Evolutionary conservation across 805 yeast species (phyloP), one percentile per base, ranked within the genome.

Genomic region (Monosporozyma unispora): DNA sequence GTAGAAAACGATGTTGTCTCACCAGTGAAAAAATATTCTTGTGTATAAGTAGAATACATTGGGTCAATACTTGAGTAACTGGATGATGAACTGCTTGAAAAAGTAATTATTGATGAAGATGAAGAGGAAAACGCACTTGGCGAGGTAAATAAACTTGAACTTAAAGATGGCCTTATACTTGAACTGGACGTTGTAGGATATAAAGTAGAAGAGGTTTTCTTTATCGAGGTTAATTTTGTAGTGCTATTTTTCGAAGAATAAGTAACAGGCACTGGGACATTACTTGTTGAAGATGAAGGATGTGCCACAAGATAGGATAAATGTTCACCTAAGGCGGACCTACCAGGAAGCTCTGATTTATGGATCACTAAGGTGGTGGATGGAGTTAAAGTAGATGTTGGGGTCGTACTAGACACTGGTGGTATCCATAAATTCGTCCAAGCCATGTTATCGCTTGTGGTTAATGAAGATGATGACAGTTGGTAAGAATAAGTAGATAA

Each of bases 21-120:
- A 19, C 48, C 62, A 1, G 62, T 57, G 33, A 60, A 50, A 6
- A 51, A 56, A 44, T 52, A 60, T 21, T 46, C 40, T 47, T 59
- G 58, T 7, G 60, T 54, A 40, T 59, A 60, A 3, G 39, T 44
- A 8, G 38, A n/a, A 27, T 37, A 37, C 11, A 12, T 28, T 29
- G 37, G 22, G 25, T 16, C n/a, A 16, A n/a, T 16, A 16, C n/a
- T 11, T 4, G 33, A 12, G n/a, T n/a, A n/a, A 31, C 28, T 45
- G n/a, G 42, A 19, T 31, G 35, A 2, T 4, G 48, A 29, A 23
- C n/a, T n/a, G n/a, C n/a, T n/a, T n/a, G n/a, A n/a, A n/a, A n/a
- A n/a, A n/a, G n/a, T n/a, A n/a, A 25, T 25, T 5, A 4, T 25
- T 25, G 27, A 25, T 25, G 27, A 25, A 25, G 7, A 25, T 25